Evolutionary conservation across 352 stramenopile genomes (phyloP).

Genomic region (Phytophthora cryptogea): DNA sequence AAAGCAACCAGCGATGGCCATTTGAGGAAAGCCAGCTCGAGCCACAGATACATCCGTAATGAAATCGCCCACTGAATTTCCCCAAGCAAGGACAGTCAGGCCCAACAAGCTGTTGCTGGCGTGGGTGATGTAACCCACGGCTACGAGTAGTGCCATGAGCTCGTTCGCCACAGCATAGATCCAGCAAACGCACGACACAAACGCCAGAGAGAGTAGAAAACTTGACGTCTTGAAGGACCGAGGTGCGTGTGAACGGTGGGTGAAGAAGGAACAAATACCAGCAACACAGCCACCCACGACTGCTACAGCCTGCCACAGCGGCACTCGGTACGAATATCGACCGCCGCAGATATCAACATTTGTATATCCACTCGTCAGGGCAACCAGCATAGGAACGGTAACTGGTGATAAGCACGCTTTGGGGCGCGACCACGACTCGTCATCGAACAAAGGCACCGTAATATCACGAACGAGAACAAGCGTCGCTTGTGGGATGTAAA

Average conservation of each 20-base stretch:
- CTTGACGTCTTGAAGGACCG: conserved; percentile 49
- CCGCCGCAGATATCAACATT: conserved; percentile 28
- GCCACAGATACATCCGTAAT: conserved; percentile 87
- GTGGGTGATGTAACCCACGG: conserved; percentile 75
- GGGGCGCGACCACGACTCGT: conserved; percentile 74
- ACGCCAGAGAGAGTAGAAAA: conserved; percentile 70
- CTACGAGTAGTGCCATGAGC: conserved; percentile 80
- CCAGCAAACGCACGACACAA: conserved; percentile 89
- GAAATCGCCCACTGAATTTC: conserved; percentile 84
- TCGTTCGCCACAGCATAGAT: conserved; percentile 92
- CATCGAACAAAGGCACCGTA: conserved; percentile 73
- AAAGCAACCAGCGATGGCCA: conserved; percentile 87
- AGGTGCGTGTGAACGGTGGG: conserved; percentile 64
- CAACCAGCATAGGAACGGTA: conserved; percentile 87
- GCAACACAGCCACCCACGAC: conserved; percentile 44
- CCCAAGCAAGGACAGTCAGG: conserved; percentile 83
- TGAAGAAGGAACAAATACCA: conserved; percentile 67
- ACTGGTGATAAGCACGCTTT: conserved; percentile 85
- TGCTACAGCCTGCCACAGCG: conserved; percentile 48
- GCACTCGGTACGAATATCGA: conserved; percentile 31
- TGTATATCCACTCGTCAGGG: conserved; percentile 56
- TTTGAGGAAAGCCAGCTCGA: conserved; percentile 77
- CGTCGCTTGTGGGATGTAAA: conserved; percentile 53
- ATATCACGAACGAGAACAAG: conserved; percentile 65
- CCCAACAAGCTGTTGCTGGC: conserved; percentile 78